These are phyloP conservation scores for Oryza meyeriana DNA, from an alignment of 176 grass and related monocot genomes.

Conservation along the genomic window DNA sequence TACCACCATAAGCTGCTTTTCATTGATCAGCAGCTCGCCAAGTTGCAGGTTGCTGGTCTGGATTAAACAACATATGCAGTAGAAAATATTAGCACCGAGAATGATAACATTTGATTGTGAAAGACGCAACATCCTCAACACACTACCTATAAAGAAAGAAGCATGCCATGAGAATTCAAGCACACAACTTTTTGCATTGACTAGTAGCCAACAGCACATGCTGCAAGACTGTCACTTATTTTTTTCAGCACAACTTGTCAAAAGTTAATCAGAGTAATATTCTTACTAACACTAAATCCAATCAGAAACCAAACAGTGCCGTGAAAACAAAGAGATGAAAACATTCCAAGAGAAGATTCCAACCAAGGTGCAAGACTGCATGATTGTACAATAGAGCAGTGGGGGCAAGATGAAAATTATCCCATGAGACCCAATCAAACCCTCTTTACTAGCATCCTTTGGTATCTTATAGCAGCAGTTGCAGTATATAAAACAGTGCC, in stretches of 20 bases:
- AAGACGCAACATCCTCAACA: slow-evolving; percentile 16
- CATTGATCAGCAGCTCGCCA: slow-evolving; percentile 8
- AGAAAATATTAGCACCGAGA: slow-evolving; percentile 11
- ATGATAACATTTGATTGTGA: neutral
- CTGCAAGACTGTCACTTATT: slow-evolving; percentile 22
- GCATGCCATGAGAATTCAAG: neutral
- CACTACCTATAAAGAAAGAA: neutral
- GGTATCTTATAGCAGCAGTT: neutral
- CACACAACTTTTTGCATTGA: slow-evolving; percentile 3
- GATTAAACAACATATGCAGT: slow-evolving; percentile 20
- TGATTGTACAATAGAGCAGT: neutral
- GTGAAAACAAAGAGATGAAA: neutral
- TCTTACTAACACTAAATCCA: neutral
- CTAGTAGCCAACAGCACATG: slow-evolving; percentile 17
- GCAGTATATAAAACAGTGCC: neutral
- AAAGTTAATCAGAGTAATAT: neutral
- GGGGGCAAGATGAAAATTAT: neutral
- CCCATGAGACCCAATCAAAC: slow-evolving; percentile 6
- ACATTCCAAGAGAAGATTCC: neutral
- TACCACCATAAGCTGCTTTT: slow-evolving; percentile 29
- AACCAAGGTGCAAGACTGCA: neutral
- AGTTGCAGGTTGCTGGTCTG: neutral
- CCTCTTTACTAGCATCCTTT: neutral
- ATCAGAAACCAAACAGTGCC: slow-evolving; percentile 1
- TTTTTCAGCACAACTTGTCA: slow-evolving; percentile 20